These are phyloP conservation scores for Fraxinus nigra DNA, from an alignment of 305 asterid genomes.

Conservation along the genomic window DNA sequence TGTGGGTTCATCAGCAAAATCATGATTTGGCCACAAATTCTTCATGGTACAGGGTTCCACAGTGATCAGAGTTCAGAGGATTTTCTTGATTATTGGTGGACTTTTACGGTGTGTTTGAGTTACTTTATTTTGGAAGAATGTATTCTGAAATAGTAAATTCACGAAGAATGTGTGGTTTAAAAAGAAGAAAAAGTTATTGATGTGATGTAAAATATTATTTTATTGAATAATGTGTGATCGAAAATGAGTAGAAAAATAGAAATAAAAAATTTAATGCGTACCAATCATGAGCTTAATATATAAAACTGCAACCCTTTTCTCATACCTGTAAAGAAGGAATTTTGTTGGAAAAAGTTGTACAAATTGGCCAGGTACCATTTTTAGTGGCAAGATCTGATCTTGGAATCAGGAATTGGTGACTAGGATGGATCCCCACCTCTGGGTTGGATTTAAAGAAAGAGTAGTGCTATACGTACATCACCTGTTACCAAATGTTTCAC, in stretches of 20 bases:
- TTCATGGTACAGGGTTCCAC: conserved; percentile 16
- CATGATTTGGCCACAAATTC: conserved; percentile 29
- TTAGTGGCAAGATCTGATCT: conserved; percentile 32
- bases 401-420: conserved; percentile 34
- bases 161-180: too few species aligned
- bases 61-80: neutral
- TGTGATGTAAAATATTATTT: too few species aligned
- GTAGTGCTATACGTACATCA: too few species aligned
- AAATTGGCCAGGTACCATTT: conserved; percentile 3
- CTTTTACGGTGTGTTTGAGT: neutral
- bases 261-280: too few species aligned
- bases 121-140: too few species aligned
- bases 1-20: conserved; percentile 11
- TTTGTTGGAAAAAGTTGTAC: conserved; percentile 30
- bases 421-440: conserved; percentile 29
- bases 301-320: conserved; percentile 9
- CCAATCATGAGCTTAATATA: neutral
- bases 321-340: conserved; percentile 38
- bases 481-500: too few species aligned
- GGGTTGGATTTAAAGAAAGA: conserved; percentile 26
- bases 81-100: conserved; percentile 9
- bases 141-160: too few species aligned
- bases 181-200: too few species aligned
- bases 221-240: too few species aligned
- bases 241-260: too few species aligned